Evolutionary conservation across 805 yeast species (phyloP), one percentile per base, ranked within the genome.

Genomic region (Saturnispora sanitii): DNA sequence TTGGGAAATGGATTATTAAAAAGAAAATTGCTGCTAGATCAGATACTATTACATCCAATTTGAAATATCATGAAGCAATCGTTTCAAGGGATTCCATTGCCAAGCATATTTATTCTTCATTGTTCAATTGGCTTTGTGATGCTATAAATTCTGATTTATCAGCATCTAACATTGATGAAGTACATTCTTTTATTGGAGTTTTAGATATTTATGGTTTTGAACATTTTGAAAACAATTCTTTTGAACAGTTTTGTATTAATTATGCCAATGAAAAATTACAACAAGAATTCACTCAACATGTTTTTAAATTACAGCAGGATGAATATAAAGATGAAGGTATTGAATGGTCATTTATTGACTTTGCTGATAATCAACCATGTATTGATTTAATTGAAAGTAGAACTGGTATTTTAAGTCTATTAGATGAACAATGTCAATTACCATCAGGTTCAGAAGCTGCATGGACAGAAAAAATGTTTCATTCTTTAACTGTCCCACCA

Each of bases 181-280:
- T 79, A 34, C 64, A 71, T 35, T 73, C 85, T 1, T 92, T 90
- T 52, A 90, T 90, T 53, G 98, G 98, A 58, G 97, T 90, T 21
- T 71, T 90, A 52, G 98, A 90, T 79, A 90, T 90, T 51, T 90
- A 90, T 57, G 98, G 98, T 13, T 90, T 90, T 60, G 98, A 90
- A 62, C 96, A 90, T 62, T 90, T 90, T 60, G 87, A 86, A 50
- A 77, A 73, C 54, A 90, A 90, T 64, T 87, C 96, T 6, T 90
- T 90, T 56, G 98, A 90, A 64, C 98, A 90, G 62, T 90, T 90
- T 62, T 90, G 98, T 67, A 88, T 88, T 63, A 88, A 88, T 61
- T 88, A 88, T 60, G 96, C 96, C 34, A 88, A 88, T 62, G 98
- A 90, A 66, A 90, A 90, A 64, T 71, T 90, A 52, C 97, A 90